Percentiles rank a stretch among this genome's conserved stretches.
These are phyloP conservation scores for Mycena capillaripes DNA, from an alignment of 768 basidiomycete species.

Conservation along the genomic window DNA sequence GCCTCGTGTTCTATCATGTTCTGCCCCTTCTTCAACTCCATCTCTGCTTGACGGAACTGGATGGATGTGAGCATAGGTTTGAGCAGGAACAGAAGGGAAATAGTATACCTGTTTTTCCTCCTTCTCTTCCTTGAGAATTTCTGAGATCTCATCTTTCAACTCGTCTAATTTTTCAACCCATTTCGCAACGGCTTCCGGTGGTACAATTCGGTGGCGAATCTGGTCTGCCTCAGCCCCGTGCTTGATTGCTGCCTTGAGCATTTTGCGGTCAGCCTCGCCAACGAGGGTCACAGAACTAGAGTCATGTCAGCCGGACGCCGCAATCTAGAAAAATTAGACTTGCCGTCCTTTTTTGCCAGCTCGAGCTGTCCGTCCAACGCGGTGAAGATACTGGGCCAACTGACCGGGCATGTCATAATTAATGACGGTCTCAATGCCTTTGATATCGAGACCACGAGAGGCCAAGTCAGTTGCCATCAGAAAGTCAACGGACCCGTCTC, in stretches of 20 bases:
- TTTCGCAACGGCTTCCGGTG: slow-evolving; percentile 77
- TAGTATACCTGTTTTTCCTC: slow-evolving; percentile 89
- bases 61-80: slow-evolving; percentile 21
- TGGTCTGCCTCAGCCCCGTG: slow-evolving; percentile 83
- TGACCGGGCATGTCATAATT: slow-evolving; percentile 99
- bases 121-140: slow-evolving; percentile 90
- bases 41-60: slow-evolving; percentile 91
- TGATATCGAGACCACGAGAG: slow-evolving; percentile 96
- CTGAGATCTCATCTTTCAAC: slow-evolving; percentile 83
- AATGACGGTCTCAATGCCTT: slow-evolving; percentile 96
- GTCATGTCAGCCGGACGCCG: slow-evolving; percentile 10
- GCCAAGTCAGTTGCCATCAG: slow-evolving; percentile 98
- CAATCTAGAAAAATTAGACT: slow-evolving; percentile 45
- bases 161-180: slow-evolving; percentile 79
- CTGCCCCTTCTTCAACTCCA: slow-evolving; percentile 95
- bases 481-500: slow-evolving; percentile 90
- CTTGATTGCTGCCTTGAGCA: slow-evolving; percentile 97
- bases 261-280: slow-evolving; percentile 95
- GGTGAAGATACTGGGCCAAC: slow-evolving; percentile 94
- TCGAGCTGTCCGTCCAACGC: slow-evolving; percentile 97
- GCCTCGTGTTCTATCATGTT: slow-evolving; percentile 95
- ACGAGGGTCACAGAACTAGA: slow-evolving; percentile 92
- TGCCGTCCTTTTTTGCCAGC: slow-evolving; percentile 94
- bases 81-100: background rate
- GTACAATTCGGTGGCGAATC: slow-evolving; percentile 90